Conservation (phyloP, 2,329 filamentous ascomycete species). For the Fusarium pseudonygamai region DNA sequence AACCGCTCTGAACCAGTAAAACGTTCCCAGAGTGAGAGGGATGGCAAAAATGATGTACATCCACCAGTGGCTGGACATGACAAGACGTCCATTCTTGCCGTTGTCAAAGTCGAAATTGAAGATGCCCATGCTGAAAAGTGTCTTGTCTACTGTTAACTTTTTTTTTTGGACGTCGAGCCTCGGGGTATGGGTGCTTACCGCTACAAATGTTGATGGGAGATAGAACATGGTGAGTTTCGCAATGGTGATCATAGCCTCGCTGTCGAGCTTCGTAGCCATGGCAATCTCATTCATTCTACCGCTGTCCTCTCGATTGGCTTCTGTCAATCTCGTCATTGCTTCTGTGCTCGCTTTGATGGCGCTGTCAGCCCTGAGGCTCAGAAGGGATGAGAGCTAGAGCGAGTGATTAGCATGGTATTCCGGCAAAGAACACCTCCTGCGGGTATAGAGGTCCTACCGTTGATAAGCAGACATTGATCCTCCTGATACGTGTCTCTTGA, state of each 20-base stretch:
- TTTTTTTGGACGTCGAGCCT: too few species aligned
- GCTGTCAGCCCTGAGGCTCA: neutral
- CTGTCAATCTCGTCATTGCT: neutral
- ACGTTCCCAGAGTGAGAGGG: neutral
- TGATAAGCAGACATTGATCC: neutral
- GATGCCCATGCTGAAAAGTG: accelerated
- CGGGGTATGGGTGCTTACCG: neutral
- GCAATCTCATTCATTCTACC: accelerated
- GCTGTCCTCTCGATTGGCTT: neutral
- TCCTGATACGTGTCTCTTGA: neutral
- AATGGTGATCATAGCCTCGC: neutral
- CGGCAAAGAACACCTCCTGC: too few species aligned
- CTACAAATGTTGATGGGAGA: neutral
- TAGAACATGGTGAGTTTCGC: neutral
- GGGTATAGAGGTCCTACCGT: neutral
- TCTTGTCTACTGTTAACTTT: too few species aligned
- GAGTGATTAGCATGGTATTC: too few species aligned
- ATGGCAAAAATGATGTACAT: neutral
- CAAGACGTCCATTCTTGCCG: neutral
- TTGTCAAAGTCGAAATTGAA: neutral
- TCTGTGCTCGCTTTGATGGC: neutral
- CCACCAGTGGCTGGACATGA: neutral
- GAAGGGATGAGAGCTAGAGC: neutral
- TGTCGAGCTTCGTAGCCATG: neutral
- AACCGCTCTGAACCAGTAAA: neutral